A percentile compares a stretch with the other conserved stretches of the same genome.
phyloP scores from a whole-genome alignment of 257 asterid genomes.

The Avicennia marina region DNA sequence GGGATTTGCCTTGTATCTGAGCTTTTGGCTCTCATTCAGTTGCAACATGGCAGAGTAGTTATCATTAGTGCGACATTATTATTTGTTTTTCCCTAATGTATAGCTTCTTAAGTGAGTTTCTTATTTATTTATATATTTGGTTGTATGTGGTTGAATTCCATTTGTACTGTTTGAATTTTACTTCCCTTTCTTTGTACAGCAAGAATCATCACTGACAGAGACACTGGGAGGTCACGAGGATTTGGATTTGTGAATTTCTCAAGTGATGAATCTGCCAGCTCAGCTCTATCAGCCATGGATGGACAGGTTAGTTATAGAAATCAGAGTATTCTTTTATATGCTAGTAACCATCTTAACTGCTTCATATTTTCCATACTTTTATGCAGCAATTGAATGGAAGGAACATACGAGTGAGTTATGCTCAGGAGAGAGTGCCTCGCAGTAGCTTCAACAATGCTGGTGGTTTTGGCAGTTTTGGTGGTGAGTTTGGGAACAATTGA shows the following conservation, averaged over 20 bases:
- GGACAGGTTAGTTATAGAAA: no score
- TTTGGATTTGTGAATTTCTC: slow-evolving; percentile 74
- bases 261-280: slow-evolving; percentile 43
- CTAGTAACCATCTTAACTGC: no score
- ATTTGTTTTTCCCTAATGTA: no score
- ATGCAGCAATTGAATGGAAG: slow-evolving; percentile 60
- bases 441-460: slow-evolving; percentile 26
- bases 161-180: no score
- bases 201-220: slow-evolving; percentile 66
- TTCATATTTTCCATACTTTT: neutral
- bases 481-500: slow-evolving; percentile 26
- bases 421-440: slow-evolving; percentile 63
- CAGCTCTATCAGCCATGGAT: slow-evolving; percentile 79
- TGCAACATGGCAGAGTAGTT: no score
- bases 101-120: no score
- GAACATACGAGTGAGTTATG: slow-evolving; percentile 57
- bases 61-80: no score
- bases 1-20: neutral
- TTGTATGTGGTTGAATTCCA: no score
- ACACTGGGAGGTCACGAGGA: slow-evolving; percentile 72
- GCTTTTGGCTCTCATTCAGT: neutral
- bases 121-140: no score
- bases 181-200: slow-evolving; percentile 36
- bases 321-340: no score
- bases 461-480: slow-evolving; percentile 29